Evolutionary conservation across 108 stramenopile genomes (phyloP).

Genomic region (Cyclotella sp.): DNA sequence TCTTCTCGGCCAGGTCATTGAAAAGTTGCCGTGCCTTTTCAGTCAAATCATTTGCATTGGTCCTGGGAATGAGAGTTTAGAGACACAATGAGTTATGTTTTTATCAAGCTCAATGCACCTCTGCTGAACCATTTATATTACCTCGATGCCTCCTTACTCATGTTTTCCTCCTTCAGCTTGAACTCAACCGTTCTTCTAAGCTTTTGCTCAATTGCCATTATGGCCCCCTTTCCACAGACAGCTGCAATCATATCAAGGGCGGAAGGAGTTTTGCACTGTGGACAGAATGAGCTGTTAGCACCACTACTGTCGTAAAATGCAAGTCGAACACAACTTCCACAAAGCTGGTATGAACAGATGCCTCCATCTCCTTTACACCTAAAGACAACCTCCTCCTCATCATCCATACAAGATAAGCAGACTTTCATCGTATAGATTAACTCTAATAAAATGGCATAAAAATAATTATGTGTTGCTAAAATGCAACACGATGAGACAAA

Average conservation of each 20-base stretch:
- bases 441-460: too few relatives aligned
- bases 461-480: not conserved
- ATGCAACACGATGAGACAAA: too few relatives aligned
- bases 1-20: constrained; percentile 43
- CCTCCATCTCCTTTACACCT: constrained; percentile 42
- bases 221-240: constrained; percentile 51
- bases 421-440: not conserved
- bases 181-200: constrained; percentile 49
- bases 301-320: constrained; percentile 52
- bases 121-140: not conserved
- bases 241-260: constrained; percentile 50
- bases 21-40: constrained; percentile 39
- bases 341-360: constrained; percentile 41
- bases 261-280: constrained; percentile 34
- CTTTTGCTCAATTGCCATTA: constrained; percentile 53
- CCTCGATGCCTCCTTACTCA: constrained; percentile 35
- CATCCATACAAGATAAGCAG: constrained; percentile 41
- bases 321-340: constrained; percentile 37
- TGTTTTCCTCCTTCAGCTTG: constrained; percentile 29
- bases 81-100: not conserved
- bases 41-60: constrained; percentile 28
- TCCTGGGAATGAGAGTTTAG: constrained; percentile 8
- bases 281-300: constrained; percentile 41
- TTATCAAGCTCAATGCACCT: not conserved
- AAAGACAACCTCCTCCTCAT: constrained; percentile 49